These are phyloP conservation scores for Fusarium algeriense DNA, from an alignment of 2,329 filamentous ascomycete species.

Conservation along the genomic window DNA sequence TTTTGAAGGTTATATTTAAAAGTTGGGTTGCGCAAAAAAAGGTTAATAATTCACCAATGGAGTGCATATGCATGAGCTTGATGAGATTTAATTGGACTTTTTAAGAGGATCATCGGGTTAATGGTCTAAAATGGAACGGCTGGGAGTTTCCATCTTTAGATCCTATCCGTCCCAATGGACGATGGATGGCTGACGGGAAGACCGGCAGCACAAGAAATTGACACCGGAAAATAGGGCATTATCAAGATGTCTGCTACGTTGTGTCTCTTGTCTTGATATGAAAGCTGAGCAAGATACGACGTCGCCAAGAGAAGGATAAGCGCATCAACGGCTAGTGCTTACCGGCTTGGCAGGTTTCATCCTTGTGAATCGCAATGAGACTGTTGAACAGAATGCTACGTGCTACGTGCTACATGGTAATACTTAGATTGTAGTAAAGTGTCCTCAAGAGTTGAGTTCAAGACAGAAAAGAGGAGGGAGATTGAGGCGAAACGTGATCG, in stretches of 20 bases:
- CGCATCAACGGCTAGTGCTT: slow-evolving; percentile 22
- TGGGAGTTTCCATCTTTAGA: background rate
- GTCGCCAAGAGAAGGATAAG: slow-evolving; percentile 14
- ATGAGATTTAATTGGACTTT: background rate
- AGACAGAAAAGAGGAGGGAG: background rate
- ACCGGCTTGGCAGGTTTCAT: slow-evolving; percentile 34
- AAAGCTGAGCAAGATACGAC: slow-evolving; percentile 3
- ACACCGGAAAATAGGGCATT: background rate
- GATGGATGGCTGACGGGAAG: slow-evolving; percentile 12
- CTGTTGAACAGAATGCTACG: slow-evolving; percentile 2
- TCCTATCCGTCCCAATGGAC: background rate
- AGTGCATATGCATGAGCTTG: background rate
- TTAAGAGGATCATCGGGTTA: too few relatives aligned
- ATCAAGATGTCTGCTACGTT: background rate
- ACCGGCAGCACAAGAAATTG: slow-evolving; percentile 4
- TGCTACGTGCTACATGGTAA: background rate
- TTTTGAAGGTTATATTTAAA: slow-evolving; percentile 1
- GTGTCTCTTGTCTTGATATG: background rate
- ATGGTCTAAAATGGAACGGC: background rate
- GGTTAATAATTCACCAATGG: background rate
- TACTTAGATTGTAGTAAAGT: background rate
- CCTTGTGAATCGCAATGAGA: slow-evolving; percentile 9
- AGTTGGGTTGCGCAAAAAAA: background rate
- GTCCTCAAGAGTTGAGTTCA: background rate
- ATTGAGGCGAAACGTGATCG: slow-evolving; percentile 16